phyloP scores from a whole-genome alignment of 225 moss, liverwort and hornwort genomes.

The Rhytidiadelphus loreus region DNA sequence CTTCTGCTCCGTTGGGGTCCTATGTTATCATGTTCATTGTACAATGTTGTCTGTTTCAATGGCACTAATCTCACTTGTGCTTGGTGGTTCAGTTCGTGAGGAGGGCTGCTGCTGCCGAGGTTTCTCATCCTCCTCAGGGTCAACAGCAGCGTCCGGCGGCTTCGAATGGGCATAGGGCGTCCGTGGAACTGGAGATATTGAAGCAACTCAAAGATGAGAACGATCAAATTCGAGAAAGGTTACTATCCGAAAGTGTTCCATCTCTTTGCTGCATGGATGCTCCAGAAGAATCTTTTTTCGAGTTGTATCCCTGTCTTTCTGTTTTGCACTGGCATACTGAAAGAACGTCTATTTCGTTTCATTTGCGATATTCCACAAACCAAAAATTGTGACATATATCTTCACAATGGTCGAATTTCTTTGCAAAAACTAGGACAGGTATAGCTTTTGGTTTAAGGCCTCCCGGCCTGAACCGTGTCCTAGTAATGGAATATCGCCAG shows the following conservation, averaged over 20 bases:
- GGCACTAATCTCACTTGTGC: background rate
- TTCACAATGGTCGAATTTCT: background rate
- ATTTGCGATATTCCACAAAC: background rate
- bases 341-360: background rate
- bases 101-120: conserved; percentile 33
- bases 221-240: conserved; percentile 39
- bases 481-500: background rate
- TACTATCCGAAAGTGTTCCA: background rate
- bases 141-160: conserved; percentile 18
- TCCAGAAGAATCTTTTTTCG: background rate
- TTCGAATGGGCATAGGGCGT: conserved; percentile 22
- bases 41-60: background rate
- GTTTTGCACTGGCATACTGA: background rate
- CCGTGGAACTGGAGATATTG: conserved; percentile 33
- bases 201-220: conserved; percentile 48
- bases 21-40: background rate
- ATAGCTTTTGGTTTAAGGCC: too few relatives aligned
- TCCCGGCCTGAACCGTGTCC: background rate
- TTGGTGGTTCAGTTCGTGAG: conserved; percentile 21
- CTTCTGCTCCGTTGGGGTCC: background rate
- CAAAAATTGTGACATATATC: background rate
- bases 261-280: background rate
- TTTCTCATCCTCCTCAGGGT: conserved; percentile 8
- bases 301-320: background rate
- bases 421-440: too few relatives aligned